These are phyloP conservation scores for Saussurea involucrata DNA, from an alignment of 129 eudicot species.

Conservation along the genomic window DNA sequence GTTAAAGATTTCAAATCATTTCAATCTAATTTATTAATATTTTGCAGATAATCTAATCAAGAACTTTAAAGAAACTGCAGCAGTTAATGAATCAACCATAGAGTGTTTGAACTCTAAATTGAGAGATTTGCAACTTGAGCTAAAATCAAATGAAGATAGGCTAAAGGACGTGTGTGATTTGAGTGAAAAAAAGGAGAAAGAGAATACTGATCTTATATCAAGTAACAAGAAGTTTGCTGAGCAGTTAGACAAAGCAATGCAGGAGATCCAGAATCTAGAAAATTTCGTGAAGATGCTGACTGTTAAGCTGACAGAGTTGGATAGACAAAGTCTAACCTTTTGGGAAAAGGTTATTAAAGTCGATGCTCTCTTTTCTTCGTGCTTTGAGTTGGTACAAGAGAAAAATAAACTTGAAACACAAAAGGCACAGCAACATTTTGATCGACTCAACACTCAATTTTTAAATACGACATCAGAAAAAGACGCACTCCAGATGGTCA, in stretches of 20 bases:
- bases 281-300: constrained; percentile 51
- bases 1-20: constrained; percentile 3
- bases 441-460: constrained; percentile 42
- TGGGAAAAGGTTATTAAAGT: constrained; percentile 53
- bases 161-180: constrained; percentile 36
- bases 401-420: constrained; percentile 45
- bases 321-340: constrained; percentile 52
- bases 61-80: constrained; percentile 60
- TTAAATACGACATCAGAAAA: constrained; percentile 48
- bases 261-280: constrained; percentile 62
- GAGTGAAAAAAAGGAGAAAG: constrained; percentile 51
- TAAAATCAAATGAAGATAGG: constrained; percentile 58
- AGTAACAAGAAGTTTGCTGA: constrained; percentile 44
- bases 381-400: constrained; percentile 53
- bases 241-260: constrained; percentile 49
- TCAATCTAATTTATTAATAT: constrained; percentile 14
- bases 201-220: constrained; percentile 46
- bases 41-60: constrained; percentile 56
- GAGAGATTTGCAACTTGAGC: constrained; percentile 48
- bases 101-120: constrained; percentile 53
- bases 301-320: constrained; percentile 53
- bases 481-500: constrained; percentile 48
- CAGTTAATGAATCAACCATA: constrained; percentile 38
- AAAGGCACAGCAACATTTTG: constrained; percentile 46
- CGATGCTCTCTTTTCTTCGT: constrained; percentile 38